Base-by-base conservation (phyloP, 2,329 filamentous ascomycete species). In the Curvularia sp. region DNA sequence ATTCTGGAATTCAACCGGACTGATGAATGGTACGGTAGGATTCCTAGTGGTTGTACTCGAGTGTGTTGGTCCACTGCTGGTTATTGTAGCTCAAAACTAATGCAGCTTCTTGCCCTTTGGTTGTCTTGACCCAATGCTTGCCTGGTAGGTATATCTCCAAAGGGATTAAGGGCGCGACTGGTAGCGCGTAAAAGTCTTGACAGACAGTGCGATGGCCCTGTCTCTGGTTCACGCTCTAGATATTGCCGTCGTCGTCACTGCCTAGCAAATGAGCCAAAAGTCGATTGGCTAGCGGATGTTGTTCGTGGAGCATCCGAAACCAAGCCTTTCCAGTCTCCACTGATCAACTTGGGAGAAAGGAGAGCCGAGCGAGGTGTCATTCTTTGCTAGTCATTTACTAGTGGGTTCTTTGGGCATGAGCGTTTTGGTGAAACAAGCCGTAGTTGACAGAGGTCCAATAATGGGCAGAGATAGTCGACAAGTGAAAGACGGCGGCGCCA, bases 381-480 rank as follows among this genome's bases (percentile, higher is more conserved):
- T 59, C 28, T 55, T 35, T 35, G 53, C 49, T 43, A 55, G 38
- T 60, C 56, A 38, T 57, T 48, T n/a, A 31, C 20, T 10, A 49
- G 47, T 51, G 58, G 53, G 33, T 47, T 58, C 39, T 46, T 56
- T 49, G 55, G 52, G 53, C 48, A 30, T 44, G 41, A 53, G 39
- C 9, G 30, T 46, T 59, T 55, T 56, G 10, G 30, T 60, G 61
- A 65, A 65, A 67, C 63, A 51, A 39, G 57, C 20, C 54, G 61
- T 30, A 28, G 33, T 18, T 61, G 46, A 4, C 26, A n/a, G n/a
- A 33, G 5, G 49, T 26, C 62, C 62, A 63, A 63, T 65, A 58
- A 57, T 15, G 51, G 18, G 18, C 6, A n/a, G 15, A 15, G 22
- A 20, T 10, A 18, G 35, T 28, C 35, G 49, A 33, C 28, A 35